A percentile compares a stretch with the other conserved stretches of the same genome.
Evolutionary conservation across 129 eudicot species (phyloP).

Genomic region (Calendula officinalis): DNA sequence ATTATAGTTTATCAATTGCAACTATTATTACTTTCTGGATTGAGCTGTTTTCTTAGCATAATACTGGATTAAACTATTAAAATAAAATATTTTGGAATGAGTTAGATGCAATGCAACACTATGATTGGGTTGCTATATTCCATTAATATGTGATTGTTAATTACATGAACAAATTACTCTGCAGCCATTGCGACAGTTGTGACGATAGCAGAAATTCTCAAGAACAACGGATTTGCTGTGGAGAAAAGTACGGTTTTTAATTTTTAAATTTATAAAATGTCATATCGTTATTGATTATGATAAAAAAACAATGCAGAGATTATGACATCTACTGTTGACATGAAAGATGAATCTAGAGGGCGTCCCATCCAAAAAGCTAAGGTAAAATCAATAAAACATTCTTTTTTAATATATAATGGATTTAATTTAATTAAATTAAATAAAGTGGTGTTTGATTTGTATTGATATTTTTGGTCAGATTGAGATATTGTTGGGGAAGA

Average conservation of each 20-base stretch:
- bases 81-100: too few relatives aligned
- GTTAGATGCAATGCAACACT: too few relatives aligned
- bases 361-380: conserved; percentile 69
- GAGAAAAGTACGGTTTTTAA: conserved; percentile 62
- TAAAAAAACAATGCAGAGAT: conserved; percentile 50
- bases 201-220: conserved; percentile 69
- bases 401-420: too few relatives aligned
- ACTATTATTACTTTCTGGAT: too few relatives aligned
- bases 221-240: conserved; percentile 70
- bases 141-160: too few relatives aligned
- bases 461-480: conserved; percentile 35
- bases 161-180: background rate
- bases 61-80: too few relatives aligned
- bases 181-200: conserved; percentile 87
- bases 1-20: too few relatives aligned
- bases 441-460: too few relatives aligned
- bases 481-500: conserved; percentile 61
- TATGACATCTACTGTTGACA: conserved; percentile 70
- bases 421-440: too few relatives aligned
- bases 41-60: too few relatives aligned
- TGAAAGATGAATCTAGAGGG: conserved; percentile 74
- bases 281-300: background rate
- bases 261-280: background rate
- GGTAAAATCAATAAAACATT: conserved; percentile 27
- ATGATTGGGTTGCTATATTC: too few relatives aligned